Conservation (phyloP, 257 asterid species). For the Solanum pimpinellifolium region DNA sequence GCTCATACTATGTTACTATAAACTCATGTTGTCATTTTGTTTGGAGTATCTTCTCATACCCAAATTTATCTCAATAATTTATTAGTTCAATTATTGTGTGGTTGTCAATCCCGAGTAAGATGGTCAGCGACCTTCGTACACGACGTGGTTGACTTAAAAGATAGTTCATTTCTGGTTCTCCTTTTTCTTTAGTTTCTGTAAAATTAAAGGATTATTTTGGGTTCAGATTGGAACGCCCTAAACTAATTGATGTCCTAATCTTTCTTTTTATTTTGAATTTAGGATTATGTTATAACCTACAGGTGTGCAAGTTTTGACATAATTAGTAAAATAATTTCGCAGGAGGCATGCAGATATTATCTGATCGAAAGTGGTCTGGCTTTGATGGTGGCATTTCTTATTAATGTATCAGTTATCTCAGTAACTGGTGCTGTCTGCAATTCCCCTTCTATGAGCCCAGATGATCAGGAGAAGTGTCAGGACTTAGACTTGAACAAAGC, state of each 20-base stretch:
- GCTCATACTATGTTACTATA: not conserved
- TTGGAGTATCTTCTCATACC: not conserved
- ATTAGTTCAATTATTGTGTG: not conserved
- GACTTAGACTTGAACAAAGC: constrained; percentile 87
- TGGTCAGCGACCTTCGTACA: not conserved
- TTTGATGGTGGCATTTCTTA: constrained; percentile 73
- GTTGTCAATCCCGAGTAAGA: not conserved
- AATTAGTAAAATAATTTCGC: not conserved
- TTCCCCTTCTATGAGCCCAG: constrained; percentile 42
- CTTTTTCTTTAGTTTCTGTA: not conserved
- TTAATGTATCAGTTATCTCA: constrained; percentile 81
- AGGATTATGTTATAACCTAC: not conserved
- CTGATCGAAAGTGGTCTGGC: constrained; percentile 86
- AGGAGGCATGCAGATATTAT: constrained; percentile 96
- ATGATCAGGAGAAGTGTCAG: constrained; percentile 51
- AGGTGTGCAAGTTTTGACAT: not conserved
- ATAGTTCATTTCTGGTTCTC: not conserved
- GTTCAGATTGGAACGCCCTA: not conserved
- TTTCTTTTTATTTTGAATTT: not conserved
- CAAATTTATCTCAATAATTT: not conserved
- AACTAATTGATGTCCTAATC: not conserved
- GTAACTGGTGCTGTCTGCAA: constrained; percentile 91
- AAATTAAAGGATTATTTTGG: not conserved
- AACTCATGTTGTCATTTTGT: not conserved
- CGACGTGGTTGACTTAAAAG: not conserved